Base-by-base conservation (phyloP, 2,329 filamentous ascomycete genomes). In the Rhynchosporium agropyri region DNA sequence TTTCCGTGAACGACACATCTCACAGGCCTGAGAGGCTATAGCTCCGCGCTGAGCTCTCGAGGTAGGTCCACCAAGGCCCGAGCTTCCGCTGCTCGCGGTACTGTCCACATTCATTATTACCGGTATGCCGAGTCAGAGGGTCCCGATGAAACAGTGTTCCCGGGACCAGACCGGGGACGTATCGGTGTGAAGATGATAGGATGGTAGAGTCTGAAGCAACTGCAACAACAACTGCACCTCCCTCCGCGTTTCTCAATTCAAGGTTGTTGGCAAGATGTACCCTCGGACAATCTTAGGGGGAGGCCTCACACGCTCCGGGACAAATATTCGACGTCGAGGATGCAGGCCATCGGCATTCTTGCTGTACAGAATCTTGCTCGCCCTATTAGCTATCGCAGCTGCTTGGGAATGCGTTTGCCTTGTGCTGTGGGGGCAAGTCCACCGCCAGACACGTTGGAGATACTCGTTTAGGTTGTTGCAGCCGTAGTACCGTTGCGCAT, bases 1-100 rank as follows among this genome's bases (percentile, higher is more conserved):
- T 74, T 88, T 89, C 67, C 85, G 83, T 57, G 73, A 76, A 55
- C 84, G 80, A 73, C 84, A 87, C 36, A 80, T 84, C 69, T 86
- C 83, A 75, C 84, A 87, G 26, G 84, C 84, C 77, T 82, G 80
- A 8, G 79, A 79, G 50, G 81, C 81, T 58, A 83, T 82, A 12
- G 78, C 77, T 9, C 79, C 80, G 60, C 80, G 46, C 12, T 57
- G 43, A 28, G 54, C 73, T 63, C 80, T 78, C 15, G 75, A 73
- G n/a, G 65, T 53, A 31, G 65, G 45, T 55, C 66, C 65, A 10
- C 50, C 53, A 43, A 45, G 51, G 31, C 58, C 60, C 33, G 60
- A 55, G 46, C 60, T 57, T 55, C 70, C 69, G 58, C 67, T 68
- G 38, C 61, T 65, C 56, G 66, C 69, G 13, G 65, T 63, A 31